Evolutionary conservation across 2,329 filamentous ascomycete species (phyloP).

Genomic region (Aspergillus texensis): DNA sequence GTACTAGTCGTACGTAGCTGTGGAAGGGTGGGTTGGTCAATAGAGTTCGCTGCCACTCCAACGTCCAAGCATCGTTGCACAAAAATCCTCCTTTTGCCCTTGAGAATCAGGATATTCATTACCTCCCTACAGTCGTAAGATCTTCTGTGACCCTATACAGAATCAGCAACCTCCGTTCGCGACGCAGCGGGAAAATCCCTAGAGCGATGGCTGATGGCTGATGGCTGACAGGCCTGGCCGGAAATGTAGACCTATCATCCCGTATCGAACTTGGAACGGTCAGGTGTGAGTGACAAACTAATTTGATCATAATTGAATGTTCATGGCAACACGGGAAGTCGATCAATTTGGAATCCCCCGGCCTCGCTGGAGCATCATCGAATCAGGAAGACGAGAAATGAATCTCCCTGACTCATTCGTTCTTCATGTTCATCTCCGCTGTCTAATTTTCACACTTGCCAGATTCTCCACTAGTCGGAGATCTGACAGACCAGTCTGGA

Average conservation of each 20-base stretch:
- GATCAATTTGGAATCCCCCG: neutral
- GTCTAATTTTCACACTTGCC: neutral
- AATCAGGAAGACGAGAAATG: neutral
- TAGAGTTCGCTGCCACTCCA: neutral
- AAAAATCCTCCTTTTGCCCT: conserved; percentile 1
- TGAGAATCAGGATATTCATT: conserved; percentile 1
- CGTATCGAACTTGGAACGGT: neutral
- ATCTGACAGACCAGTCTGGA: neutral
- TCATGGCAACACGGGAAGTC: neutral
- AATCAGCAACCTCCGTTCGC: neutral
- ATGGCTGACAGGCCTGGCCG: neutral
- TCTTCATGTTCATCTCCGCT: neutral
- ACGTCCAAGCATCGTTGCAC: conserved; percentile 1
- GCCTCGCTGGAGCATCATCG: neutral
- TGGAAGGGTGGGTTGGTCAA: neutral
- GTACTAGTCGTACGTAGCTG: neutral
- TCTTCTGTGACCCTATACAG: neutral
- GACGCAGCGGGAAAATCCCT: neutral
- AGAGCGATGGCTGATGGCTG: neutral
- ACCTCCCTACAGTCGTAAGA: neutral
- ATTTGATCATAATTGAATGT: neutral
- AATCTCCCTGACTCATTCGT: neutral
- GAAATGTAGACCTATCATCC: neutral
- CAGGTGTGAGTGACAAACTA: neutral
- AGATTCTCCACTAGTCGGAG: neutral